Percentiles rank a stretch among this genome's conserved stretches.
Evolutionary conservation across 2,329 filamentous ascomycete species (phyloP).

Genomic region (Trichophyton benhamiae): DNA sequence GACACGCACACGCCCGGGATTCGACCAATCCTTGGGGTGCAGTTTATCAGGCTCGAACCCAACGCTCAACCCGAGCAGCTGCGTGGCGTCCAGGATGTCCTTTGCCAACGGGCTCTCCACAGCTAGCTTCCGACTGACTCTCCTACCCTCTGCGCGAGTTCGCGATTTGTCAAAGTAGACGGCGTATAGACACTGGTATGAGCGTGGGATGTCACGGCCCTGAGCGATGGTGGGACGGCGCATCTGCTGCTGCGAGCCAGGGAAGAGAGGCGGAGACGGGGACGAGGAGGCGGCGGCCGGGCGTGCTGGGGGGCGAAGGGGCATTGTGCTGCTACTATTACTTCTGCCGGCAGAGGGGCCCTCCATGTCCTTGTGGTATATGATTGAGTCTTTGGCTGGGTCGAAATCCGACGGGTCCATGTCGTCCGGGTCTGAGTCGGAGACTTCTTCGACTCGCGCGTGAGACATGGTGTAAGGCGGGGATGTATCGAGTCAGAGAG

Average conservation of each 20-base stretch:
- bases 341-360: slow-evolving; percentile 18
- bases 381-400: slow-evolving; percentile 24
- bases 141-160: slow-evolving; percentile 61
- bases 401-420: slow-evolving; percentile 60
- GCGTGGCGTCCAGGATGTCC: slow-evolving; percentile 79
- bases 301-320: background rate
- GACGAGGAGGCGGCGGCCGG: slow-evolving; percentile 30
- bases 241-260: slow-evolving; percentile 28
- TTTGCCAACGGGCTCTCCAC: slow-evolving; percentile 76
- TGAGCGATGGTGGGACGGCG: slow-evolving; percentile 19
- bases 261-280: slow-evolving; percentile 32
- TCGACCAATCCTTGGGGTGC: slow-evolving; percentile 95
- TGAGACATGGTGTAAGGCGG: slow-evolving; percentile 50
- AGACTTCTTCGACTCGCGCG: slow-evolving; percentile 80
- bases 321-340: background rate
- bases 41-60: slow-evolving; percentile 84
- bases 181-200: slow-evolving; percentile 84
- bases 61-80: slow-evolving; percentile 46
- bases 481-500: background rate
- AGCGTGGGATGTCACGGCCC: slow-evolving; percentile 47
- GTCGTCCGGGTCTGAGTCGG: slow-evolving; percentile 81
- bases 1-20: slow-evolving; percentile 80
- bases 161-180: slow-evolving; percentile 75
- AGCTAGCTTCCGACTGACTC: slow-evolving; percentile 59
- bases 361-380: slow-evolving; percentile 21